Conservation (phyloP, 768 basidiomycete species). For the Scleroderma citrinum region DNA sequence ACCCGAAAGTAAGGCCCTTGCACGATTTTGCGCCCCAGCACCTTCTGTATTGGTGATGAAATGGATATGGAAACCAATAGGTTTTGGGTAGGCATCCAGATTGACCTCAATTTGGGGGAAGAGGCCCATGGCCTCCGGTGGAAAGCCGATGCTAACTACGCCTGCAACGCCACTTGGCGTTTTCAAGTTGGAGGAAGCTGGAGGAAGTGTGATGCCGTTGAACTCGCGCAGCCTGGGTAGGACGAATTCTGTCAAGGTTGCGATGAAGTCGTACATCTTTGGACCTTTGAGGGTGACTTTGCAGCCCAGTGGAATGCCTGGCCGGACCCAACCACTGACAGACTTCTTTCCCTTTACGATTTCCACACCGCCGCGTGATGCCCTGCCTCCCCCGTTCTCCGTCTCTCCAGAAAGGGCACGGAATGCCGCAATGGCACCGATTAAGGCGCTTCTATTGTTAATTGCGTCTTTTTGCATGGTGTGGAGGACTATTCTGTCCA, state of each 20-base stretch:
- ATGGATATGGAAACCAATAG: slow-evolving; percentile 90
- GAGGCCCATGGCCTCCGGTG: slow-evolving; percentile 75
- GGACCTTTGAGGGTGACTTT: slow-evolving; percentile 89
- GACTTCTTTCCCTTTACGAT: slow-evolving; percentile 64
- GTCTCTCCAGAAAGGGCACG: slow-evolving; percentile 85
- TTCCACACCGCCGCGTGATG: slow-evolving; percentile 69
- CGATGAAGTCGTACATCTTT: slow-evolving; percentile 93
- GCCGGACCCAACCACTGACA: slow-evolving; percentile 78
- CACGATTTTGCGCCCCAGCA: slow-evolving; percentile 84
- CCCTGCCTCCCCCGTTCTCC: slow-evolving; percentile 63
- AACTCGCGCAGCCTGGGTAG: slow-evolving; percentile 93
- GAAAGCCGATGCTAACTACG: slow-evolving; percentile 85
- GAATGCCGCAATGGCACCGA: slow-evolving; percentile 84
- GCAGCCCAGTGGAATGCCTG: slow-evolving; percentile 75
- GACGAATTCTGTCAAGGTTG: slow-evolving; percentile 86
- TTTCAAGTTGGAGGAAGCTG: slow-evolving; percentile 59
- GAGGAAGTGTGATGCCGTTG: slow-evolving; percentile 74
- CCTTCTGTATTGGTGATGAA: slow-evolving; percentile 88
- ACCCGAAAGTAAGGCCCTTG: slow-evolving; percentile 81
- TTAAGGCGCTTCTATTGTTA: slow-evolving; percentile 60
- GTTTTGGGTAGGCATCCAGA: slow-evolving; percentile 78
- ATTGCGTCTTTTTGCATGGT: slow-evolving; percentile 81
- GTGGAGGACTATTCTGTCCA: slow-evolving; percentile 85
- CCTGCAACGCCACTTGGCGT: slow-evolving; percentile 78
- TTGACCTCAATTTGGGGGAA: slow-evolving; percentile 98